Evolutionary conservation across 805 yeast species (phyloP), one percentile per base, ranked within the genome.

Genomic region (Hanseniaspora mollemarum): DNA sequence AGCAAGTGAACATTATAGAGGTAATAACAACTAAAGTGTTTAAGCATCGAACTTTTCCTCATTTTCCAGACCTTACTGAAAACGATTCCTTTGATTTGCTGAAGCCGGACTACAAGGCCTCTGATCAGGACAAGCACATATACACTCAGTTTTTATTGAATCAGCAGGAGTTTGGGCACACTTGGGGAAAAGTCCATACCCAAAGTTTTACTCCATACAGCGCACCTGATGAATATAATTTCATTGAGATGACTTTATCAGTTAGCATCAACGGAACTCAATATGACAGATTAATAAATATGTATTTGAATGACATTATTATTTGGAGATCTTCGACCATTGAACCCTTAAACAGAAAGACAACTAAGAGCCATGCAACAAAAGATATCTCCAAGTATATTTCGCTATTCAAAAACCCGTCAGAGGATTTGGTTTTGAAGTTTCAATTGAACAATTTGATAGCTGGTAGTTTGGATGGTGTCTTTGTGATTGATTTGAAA

Each of bases 251-350:
- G 43, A 71, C 74, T 4, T 62, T 81, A 46, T 69, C 75, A 48
- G 76, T 80, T 9, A 61, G 72, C 13, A 77, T 75, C 6, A 67
- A 64, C 36, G 84, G 84, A 7, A 72, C 76, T 13, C 87, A 81
- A 60, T 79, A 76, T 56, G 86, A 81, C 59, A 66, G 87, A 53
- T 65, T 81, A 56, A 79, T 79, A 16, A 81, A 81, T 61, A 68
- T 84, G 42, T 80, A 73, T 57, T 63, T 83, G 29, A 71, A 72
- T 52, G 84, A 80, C 29, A 69, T 73, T 15, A 83, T 83, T 55
- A 67, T 86, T 36, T 86, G 95, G 94, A 75, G 95, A 64, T 79
- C 86, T 0, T 81, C 90, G 2, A 87, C 95, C 2, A 78, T 83
- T 15, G 95, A 86, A 64, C 95, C 95, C 1, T 52, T 53, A 32